Percentiles rank a stretch among this genome's conserved stretches.
phyloP scores from a whole-genome alignment of 495 filamentous ascomycete genomes.

The Aspergillus diversus region DNA sequence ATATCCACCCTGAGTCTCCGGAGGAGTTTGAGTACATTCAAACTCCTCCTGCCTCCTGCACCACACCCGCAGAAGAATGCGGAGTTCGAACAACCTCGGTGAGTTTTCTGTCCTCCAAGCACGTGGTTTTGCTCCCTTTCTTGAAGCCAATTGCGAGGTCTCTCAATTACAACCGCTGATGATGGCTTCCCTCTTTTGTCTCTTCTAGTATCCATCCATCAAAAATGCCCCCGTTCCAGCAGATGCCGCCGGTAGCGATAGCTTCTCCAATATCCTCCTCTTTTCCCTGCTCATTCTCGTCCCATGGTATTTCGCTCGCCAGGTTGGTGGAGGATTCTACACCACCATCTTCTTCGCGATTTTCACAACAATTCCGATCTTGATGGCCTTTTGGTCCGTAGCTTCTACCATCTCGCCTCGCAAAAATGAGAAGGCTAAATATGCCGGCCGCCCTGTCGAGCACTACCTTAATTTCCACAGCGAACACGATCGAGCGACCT shows the following conservation, averaged over 20 bases:
- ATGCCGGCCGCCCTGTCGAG: slow-evolving; percentile 63
- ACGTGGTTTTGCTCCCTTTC: neutral
- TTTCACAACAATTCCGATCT: slow-evolving; percentile 58
- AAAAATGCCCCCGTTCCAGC: slow-evolving; percentile 67
- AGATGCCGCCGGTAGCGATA: slow-evolving; percentile 58
- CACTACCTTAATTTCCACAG: slow-evolving; percentile 66
- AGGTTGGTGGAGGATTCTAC: slow-evolving; percentile 57
- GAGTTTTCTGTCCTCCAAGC: slow-evolving; percentile 21
- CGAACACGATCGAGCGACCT: slow-evolving; percentile 58
- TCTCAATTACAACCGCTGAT: neutral
- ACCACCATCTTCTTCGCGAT: slow-evolving; percentile 61
- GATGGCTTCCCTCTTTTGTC: neutral
- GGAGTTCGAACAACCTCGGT: slow-evolving; percentile 64
- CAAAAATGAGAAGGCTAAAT: slow-evolving; percentile 64
- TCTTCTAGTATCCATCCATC: slow-evolving; percentile 59
- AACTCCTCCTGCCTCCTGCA: slow-evolving; percentile 59
- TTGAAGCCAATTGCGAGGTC: neutral
- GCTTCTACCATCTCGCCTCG: slow-evolving; percentile 61
- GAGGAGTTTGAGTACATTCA: slow-evolving; percentile 72
- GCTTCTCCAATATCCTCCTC: slow-evolving; percentile 60
- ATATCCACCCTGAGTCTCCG: slow-evolving; percentile 53
- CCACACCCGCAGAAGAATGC: slow-evolving; percentile 51
- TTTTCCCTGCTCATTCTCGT: slow-evolving; percentile 51
- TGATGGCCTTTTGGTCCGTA: slow-evolving; percentile 61
- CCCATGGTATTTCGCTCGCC: slow-evolving; percentile 57